Base-by-base conservation (phyloP, 495 filamentous ascomycete species). In the Podospora conica region DNA sequence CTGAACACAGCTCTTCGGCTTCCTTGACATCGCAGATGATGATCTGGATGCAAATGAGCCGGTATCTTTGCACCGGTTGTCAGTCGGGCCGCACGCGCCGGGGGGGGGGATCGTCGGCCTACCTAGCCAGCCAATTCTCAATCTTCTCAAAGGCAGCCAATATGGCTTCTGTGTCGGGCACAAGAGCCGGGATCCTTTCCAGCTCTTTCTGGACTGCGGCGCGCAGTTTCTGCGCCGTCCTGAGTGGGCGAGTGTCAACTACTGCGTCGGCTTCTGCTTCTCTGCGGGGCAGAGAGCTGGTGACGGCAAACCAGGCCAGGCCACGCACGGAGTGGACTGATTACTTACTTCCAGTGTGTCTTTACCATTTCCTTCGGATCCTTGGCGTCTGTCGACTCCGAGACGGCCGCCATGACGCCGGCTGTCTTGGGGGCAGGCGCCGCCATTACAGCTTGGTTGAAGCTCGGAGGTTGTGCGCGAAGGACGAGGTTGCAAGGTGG, bases 21-120 rank as follows among this genome's bases (percentile, higher is more conserved):
- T 86, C 79, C 54, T 83, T 79, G 70, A 93, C 87, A 73, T 96
- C 89, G 71, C 81, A 72, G 70, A 93, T 88, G 59, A 96, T 86
- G 29, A 87, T 83, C 68, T 84, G 83, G 71, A 92, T 84, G 71
- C 90, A 93, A 64, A 82, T 80, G 27, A 83, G 74, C 65, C 91
- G 90, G 75, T 88, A 89, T 65, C 90, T 92, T 71, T 71, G 64
- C 63, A 69, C 18, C 9, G 64, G 65, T 67, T 74, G 40, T 72
- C 66, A 74, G 63, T 65, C 58, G 59, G 59, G 27, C 15, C 28
- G 57, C 9, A n/a, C n/a, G n/a, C n/a, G n/a, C n/a, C n/a, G 9
- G 15, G 65, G 66, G 67, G 67, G 67, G 57, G 65, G 53, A 55
- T 57, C 29, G 31, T 57, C 29, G 24, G 81, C 86, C 76, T 74